Evolutionary conservation across 768 basidiomycete genomes (phyloP).

Genomic region (Clavulina sp.): DNA sequence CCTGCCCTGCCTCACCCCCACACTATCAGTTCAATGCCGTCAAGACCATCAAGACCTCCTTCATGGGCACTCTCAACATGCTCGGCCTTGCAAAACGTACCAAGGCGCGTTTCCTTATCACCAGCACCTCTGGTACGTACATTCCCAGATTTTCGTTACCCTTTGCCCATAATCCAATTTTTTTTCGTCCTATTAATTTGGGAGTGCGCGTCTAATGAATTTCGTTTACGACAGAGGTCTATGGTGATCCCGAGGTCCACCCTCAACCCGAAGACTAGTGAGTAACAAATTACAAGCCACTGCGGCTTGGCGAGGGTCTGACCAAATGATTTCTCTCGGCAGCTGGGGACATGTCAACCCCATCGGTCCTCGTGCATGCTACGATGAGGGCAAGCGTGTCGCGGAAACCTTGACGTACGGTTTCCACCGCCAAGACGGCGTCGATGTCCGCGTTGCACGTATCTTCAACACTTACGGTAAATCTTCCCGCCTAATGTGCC

Average conservation of each 20-base stretch:
- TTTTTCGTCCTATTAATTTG: background rate
- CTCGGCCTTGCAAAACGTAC: constrained; percentile 93
- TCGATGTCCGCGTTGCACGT: constrained; percentile 91
- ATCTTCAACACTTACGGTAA: constrained; percentile 92
- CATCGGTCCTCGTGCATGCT: constrained; percentile 96
- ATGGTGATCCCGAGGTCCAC: constrained; percentile 96
- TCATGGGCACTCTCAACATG: constrained; percentile 98
- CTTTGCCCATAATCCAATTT: background rate
- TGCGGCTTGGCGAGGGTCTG: background rate
- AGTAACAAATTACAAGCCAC: constrained; percentile 19
- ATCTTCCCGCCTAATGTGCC: background rate
- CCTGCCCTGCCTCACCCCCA: constrained; percentile 92
- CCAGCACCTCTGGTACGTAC: constrained; percentile 72
- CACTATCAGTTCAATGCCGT: constrained; percentile 97
- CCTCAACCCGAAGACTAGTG: constrained; percentile 93
- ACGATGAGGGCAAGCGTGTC: constrained; percentile 98
- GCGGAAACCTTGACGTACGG: constrained; percentile 97
- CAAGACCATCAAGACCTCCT: constrained; percentile 96
- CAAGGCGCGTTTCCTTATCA: constrained; percentile 92
- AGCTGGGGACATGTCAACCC: constrained; percentile 99
- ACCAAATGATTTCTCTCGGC: background rate
- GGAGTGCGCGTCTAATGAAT: background rate
- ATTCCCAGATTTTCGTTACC: background rate
- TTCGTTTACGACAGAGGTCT: constrained; percentile 48
- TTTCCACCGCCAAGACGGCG: constrained; percentile 83